These are phyloP conservation scores for Medicago ruthenica DNA, from an alignment of 306 rosid species.

Conservation along the genomic window DNA sequence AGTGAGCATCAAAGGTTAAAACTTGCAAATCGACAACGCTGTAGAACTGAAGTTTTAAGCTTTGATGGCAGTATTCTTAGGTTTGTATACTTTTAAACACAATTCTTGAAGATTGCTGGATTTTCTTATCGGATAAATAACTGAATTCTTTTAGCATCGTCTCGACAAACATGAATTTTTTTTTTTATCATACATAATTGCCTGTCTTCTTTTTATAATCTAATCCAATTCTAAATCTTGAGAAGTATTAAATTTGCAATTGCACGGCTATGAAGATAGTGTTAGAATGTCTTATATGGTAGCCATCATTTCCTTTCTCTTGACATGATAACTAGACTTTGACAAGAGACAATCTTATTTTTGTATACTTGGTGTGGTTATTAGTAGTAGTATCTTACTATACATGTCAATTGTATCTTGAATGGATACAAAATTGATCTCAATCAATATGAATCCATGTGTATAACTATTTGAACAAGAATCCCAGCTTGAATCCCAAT, in stretches of 20 bases:
- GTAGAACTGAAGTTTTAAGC: constrained; percentile 89
- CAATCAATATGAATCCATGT: not conserved
- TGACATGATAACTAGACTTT: not conserved
- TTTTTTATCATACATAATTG: constrained; percentile 2
- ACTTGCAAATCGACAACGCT: constrained; percentile 79
- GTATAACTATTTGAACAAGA: not conserved
- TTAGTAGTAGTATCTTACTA: not conserved
- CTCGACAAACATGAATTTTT: not conserved
- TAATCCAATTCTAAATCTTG: constrained; percentile 9
- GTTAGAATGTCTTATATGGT: not conserved
- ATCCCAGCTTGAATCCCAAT: not conserved
- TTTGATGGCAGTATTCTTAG: constrained; percentile 92
- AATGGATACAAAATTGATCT: not conserved
- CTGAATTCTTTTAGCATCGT: constrained; percentile 6
- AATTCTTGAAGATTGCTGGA: constrained; percentile 31
- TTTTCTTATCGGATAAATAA: constrained; percentile 34
- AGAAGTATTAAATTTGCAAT: constrained; percentile 3
- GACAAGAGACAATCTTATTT: constrained; percentile 1
- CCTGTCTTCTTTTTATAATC: constrained; percentile 15
- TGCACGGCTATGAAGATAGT: not conserved
- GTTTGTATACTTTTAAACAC: constrained; percentile 43
- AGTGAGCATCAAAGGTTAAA: constrained; percentile 84
- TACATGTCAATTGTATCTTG: not conserved
- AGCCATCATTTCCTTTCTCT: constrained; percentile 3
- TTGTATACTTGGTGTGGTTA: constrained; percentile 7